Base-by-base conservation (phyloP, 805 yeast species). In the Saturnispora bothae region DNA sequence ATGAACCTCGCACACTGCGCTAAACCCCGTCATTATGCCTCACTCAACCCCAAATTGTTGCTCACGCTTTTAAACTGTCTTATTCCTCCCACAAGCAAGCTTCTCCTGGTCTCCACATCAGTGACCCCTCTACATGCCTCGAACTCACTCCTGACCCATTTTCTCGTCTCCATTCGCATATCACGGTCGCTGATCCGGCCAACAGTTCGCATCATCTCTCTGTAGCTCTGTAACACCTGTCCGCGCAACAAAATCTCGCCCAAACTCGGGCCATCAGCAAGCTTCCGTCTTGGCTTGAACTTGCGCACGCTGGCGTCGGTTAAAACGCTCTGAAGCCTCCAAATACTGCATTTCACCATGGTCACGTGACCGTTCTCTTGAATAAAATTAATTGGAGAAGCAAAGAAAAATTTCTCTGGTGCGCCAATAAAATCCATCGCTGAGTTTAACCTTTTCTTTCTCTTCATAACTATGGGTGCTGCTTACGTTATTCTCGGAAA, bases 401-500 rank as follows among this genome's bases (percentile, higher is more conserved):
- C n/a, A n/a, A n/a, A n/a, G n/a, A n/a, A n/a, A n/a, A n/a, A n/a
- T n/a, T n/a, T n/a, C n/a, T n/a, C n/a, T n/a, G n/a, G n/a, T n/a
- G n/a, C n/a, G n/a, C n/a, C n/a, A n/a, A n/a, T n/a, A n/a, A n/a
- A n/a, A n/a, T n/a, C n/a, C n/a, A n/a, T n/a, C n/a, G n/a, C n/a
- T n/a, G n/a, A n/a, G n/a, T n/a, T 22, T 10, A 10, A 7, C 10
- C 25, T 22, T 10, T 22, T 10, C 10, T 22, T 22, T 22, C 25
- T 8, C 10, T 28, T 26, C 17, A 17, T 30, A 14, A 33, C 18
- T 40, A 85, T 85, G 95, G 94, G 82, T 63, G 75, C 82, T 54
- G 82, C 85, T 57, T 88, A 88, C 71, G 68, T 68, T 44, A 80
- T 88, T 52, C 67, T 85, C 54, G 97, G 97, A 44, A 84, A 71